These are phyloP conservation scores for Takakia lepidozioides DNA, from an alignment of 225 moss, liverwort and hornwort genomes.

Conservation along the genomic window DNA sequence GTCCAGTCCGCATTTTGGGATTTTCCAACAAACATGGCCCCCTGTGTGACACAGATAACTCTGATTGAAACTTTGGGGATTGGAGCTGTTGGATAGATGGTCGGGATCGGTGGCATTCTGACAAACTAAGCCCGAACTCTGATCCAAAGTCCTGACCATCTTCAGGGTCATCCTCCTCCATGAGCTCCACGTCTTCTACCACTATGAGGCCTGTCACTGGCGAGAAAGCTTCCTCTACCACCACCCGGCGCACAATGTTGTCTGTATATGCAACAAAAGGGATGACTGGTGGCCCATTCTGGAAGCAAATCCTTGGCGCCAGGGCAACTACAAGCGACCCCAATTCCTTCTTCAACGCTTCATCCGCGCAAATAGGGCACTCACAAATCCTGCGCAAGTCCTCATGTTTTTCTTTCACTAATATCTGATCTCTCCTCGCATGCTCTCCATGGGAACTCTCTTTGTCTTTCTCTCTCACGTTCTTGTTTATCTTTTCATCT, in stretches of 20 bases:
- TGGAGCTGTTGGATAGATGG: too few relatives aligned
- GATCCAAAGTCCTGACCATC: background rate
- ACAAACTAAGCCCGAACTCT: too few relatives aligned
- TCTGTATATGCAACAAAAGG: slow-evolving; percentile 69
- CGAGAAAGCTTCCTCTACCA: slow-evolving; percentile 64
- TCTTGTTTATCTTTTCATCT: too few relatives aligned
- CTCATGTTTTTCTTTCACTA: too few relatives aligned
- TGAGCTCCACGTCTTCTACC: slow-evolving; percentile 81
- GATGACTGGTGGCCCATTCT: slow-evolving; percentile 34
- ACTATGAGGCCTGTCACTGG: slow-evolving; percentile 59
- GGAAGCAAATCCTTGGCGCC: slow-evolving; percentile 52
- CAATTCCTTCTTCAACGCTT: slow-evolving; percentile 34
- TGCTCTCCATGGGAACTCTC: too few relatives aligned
- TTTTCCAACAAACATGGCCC: background rate
- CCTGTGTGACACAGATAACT: too few relatives aligned
- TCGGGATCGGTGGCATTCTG: too few relatives aligned
- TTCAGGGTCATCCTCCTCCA: slow-evolving; percentile 20
- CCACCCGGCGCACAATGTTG: slow-evolving; percentile 54
- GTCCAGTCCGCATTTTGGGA: background rate
- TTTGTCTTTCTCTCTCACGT: too few relatives aligned
- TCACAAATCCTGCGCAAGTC: too few relatives aligned
- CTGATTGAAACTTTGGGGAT: too few relatives aligned
- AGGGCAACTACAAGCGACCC: slow-evolving; percentile 54
- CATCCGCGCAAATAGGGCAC: too few relatives aligned
- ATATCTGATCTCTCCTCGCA: too few relatives aligned